Conservation (phyloP, 768 basidiomycete species). For the Gyrodon lividus region DNA sequence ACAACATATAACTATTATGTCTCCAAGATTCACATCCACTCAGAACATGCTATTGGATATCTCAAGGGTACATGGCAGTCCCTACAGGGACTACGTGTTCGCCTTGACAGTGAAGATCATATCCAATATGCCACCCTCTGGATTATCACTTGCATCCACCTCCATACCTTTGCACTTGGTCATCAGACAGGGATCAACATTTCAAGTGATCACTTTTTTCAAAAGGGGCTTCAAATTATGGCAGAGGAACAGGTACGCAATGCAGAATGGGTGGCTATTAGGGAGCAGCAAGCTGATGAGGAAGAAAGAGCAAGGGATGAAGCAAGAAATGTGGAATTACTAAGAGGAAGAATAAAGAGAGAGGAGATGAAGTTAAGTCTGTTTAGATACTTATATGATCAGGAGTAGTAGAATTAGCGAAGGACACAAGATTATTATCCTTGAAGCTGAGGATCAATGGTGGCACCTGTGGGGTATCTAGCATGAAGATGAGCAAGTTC, state of each 20-base stretch:
- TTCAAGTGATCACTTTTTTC: not conserved
- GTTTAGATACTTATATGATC: not conserved
- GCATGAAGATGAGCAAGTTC: not conserved
- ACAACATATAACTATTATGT: constrained; percentile 33
- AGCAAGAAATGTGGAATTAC: not conserved
- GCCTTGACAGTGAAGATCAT: constrained; percentile 7
- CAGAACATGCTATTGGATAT: constrained; percentile 40
- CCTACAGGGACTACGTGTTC: constrained; percentile 7
- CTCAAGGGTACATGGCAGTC: constrained; percentile 35
- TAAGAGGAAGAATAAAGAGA: not conserved
- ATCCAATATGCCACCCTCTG: constrained; percentile 6
- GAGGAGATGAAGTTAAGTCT: not conserved
- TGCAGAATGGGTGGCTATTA: not conserved
- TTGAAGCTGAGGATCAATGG: not conserved
- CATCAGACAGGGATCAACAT: constrained; percentile 2
- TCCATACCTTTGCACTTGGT: constrained; percentile 26
- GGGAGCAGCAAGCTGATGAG: not conserved
- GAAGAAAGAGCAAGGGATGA: not conserved
- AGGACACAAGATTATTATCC: not conserved
- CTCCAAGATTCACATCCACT: constrained; percentile 28
- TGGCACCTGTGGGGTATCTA: not conserved
- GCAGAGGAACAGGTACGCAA: not conserved
- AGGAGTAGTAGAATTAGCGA: not conserved
- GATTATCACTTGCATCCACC: constrained; percentile 11
- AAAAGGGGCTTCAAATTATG: constrained; percentile 3